These are phyloP conservation scores for Ascochyta clinopodiicola DNA, from an alignment of 2,329 filamentous ascomycete species.

Conservation along the genomic window DNA sequence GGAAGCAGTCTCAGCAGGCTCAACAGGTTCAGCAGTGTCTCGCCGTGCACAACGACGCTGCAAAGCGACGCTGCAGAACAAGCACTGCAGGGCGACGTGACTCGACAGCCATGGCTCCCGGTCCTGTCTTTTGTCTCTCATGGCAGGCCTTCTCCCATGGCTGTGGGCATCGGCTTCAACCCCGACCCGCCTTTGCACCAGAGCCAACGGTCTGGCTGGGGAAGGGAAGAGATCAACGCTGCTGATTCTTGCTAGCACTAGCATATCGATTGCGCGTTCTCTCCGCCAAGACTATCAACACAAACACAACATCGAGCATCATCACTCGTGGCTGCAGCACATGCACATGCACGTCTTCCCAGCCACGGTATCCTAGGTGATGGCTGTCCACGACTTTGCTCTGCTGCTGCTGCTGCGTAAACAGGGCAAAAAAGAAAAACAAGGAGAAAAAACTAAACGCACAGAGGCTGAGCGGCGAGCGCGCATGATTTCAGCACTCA, in stretches of 20 bases:
- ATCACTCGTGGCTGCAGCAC: not conserved
- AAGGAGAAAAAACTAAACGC: not conserved
- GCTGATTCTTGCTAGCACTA: not conserved
- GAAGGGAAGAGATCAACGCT: slow-evolving; percentile 9
- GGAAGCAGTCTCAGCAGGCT: slow-evolving; percentile 1
- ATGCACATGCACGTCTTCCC: not conserved
- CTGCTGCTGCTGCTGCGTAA: not conserved
- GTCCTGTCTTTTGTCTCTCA: slow-evolving; percentile 4
- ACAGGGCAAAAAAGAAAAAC: not conserved
- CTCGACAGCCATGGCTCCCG: slow-evolving; percentile 7
- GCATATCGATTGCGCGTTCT: slow-evolving; percentile 35
- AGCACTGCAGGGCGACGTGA: slow-evolving; percentile 10
- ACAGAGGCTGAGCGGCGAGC: slow-evolving; percentile 5
- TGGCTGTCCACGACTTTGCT: not conserved
- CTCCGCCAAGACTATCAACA: slow-evolving; percentile 9
- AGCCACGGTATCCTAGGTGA: not conserved
- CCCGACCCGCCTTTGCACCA: slow-evolving; percentile 15
- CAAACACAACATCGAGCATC: not conserved
- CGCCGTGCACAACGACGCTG: not conserved
- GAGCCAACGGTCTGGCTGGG: slow-evolving; percentile 14
- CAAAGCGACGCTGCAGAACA: not conserved
- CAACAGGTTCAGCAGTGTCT: not conserved
- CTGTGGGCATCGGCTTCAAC: slow-evolving; percentile 6
- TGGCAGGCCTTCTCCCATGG: slow-evolving; percentile 2
- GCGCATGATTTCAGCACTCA: slow-evolving; percentile 14